Base-by-base conservation (phyloP, 2,329 filamentous ascomycete genomes). In the Hypoxylon sp. region DNA sequence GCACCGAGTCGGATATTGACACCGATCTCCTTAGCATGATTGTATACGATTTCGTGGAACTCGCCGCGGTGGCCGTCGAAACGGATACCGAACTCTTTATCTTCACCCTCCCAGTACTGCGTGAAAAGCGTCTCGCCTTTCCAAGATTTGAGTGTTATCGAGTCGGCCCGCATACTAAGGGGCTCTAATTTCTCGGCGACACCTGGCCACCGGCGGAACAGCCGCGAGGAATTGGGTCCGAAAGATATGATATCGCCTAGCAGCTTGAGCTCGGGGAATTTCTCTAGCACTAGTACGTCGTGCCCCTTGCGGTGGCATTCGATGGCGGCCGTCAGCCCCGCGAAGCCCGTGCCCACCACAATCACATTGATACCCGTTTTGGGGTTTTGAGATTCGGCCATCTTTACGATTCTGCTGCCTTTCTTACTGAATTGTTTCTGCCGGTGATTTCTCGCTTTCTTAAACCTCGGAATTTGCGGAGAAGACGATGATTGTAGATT, bases 251-350 rank as follows among this genome's bases (percentile, higher is more conserved):
- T 84, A 69, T 85, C 83, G 5, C 84, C 84, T 1, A 85, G 78
- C 2, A 80, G 77, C 63, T 82, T 80, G 42, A 84, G 80, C 66
- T 80, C 79, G 1, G 81, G 75, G 62, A 84, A 81, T 24, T 82
- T 84, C 63, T 87, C 85, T 44, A 85, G 78, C 14, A 84, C 78
- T 44, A 75, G 77, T 63, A 77, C 84, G 1, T 78, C 76, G 73
- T 88, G 86, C 5, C 87, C 87, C 73, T 88, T 86, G 47, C 84
- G 83, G 51, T 84, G 81, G 74, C 86, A 88, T 74, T 89, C 86
- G 66, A 90, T 88, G 42, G 87, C 87, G 10, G 87, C 86, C 14
- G 87, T 84, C 13, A 89, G 82, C 19, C 87, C 87, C 37, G 85
- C 87, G 66, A 89, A 88, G n/a, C 87, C 87, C 72, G 80, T 81